These are phyloP conservation scores for Cyclostephanos tholiformis DNA, from an alignment of 108 stramenopile genomes.

Conservation along the genomic window DNA sequence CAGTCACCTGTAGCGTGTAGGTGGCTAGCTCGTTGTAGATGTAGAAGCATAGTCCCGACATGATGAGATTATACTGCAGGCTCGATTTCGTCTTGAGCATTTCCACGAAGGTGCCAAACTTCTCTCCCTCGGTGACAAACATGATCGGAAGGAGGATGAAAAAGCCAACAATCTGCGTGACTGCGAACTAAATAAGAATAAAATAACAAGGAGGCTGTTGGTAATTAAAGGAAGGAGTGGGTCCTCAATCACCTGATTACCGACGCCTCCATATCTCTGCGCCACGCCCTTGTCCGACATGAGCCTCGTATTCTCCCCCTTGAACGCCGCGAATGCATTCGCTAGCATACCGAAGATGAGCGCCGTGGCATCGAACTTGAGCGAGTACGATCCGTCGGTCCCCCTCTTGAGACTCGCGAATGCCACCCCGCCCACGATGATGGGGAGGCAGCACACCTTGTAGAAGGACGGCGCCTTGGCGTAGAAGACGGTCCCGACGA, in stretches of 20 bases:
- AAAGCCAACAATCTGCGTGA: slow-evolving; percentile 58
- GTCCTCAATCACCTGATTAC: slow-evolving; percentile 64
- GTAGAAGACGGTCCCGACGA: slow-evolving; percentile 56
- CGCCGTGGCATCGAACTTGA: slow-evolving; percentile 60
- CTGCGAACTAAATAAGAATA: too few relatives aligned
- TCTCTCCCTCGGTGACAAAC: slow-evolving; percentile 53
- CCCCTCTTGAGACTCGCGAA: slow-evolving; percentile 63
- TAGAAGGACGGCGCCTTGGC: slow-evolving; percentile 51
- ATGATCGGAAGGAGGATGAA: slow-evolving; percentile 59
- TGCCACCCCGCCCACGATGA: slow-evolving; percentile 62
- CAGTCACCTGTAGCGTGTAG: slow-evolving; percentile 57
- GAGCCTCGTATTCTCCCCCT: slow-evolving; percentile 62
- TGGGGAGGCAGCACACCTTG: slow-evolving; percentile 55
- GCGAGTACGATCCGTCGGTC: slow-evolving; percentile 45
- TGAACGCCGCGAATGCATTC: slow-evolving; percentile 60
- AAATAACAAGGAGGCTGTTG: background rate
- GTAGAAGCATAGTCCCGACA: slow-evolving; percentile 60
- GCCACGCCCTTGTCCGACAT: slow-evolving; percentile 54
- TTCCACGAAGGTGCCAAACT: slow-evolving; percentile 45
- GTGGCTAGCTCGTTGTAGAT: slow-evolving; percentile 69
- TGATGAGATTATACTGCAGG: slow-evolving; percentile 58
- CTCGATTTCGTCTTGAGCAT: slow-evolving; percentile 46
- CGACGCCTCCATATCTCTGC: slow-evolving; percentile 58
- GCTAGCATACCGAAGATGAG: slow-evolving; percentile 60
- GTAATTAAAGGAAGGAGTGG: background rate